phyloP scores from a whole-genome alignment of 2,329 filamentous ascomycete genomes.

The Tolypocladium ovalisporum region DNA sequence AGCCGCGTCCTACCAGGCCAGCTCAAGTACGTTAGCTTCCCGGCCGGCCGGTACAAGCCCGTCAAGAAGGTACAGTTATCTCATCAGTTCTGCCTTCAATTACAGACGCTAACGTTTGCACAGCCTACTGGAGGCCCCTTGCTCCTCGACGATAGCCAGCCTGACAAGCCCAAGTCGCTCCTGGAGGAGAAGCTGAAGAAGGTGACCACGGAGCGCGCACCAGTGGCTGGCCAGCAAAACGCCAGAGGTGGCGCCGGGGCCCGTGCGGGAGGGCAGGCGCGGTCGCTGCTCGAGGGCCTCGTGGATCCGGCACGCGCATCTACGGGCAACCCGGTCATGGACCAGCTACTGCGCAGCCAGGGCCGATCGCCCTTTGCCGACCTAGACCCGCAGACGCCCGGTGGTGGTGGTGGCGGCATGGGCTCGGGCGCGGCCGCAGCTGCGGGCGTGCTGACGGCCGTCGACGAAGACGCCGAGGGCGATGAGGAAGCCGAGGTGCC shows the following conservation, averaged over 20 bases:
- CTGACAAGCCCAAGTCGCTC: conserved; percentile 65
- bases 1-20: conserved; percentile 84
- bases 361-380: conserved; percentile 21
- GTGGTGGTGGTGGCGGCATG: conserved; percentile 31
- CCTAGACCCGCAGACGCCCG: conserved; percentile 16
- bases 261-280: conserved; percentile 19
- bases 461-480: conserved; percentile 73
- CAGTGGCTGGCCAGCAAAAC: conserved; percentile 34
- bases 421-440: conserved; percentile 54
- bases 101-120: conserved; percentile 10
- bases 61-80: conserved; percentile 61
- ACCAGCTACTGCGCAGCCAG: conserved; percentile 30
- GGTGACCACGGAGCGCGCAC: conserved; percentile 50
- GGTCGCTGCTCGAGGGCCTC: conserved; percentile 25
- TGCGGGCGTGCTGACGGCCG: conserved; percentile 70
- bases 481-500: conserved; percentile 63
- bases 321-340: conserved; percentile 23
- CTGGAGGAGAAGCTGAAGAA: conserved; percentile 93
- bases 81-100: neutral
- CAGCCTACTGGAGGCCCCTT: conserved; percentile 90
- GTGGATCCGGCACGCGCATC: conserved; percentile 19
- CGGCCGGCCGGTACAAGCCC: conserved; percentile 80
- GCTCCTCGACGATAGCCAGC: conserved; percentile 75
- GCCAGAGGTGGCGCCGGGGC: conserved; percentile 16
- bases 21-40: conserved; percentile 92